phyloP scores from a whole-genome alignment of 371 early-diverging fungal species.

The Funneliformis caledonium region DNA sequence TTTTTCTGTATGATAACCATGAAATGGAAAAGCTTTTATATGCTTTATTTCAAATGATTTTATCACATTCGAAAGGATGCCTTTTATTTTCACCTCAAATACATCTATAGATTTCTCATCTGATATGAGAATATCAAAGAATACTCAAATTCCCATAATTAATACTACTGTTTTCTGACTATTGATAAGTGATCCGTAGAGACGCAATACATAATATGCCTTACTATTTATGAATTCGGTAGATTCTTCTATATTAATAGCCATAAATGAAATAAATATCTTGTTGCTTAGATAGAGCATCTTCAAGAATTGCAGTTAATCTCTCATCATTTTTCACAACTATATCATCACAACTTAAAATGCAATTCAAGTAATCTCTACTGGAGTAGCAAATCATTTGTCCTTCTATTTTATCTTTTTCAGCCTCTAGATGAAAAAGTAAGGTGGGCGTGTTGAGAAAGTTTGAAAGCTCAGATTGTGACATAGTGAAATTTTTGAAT shows the following conservation, averaged over 20 bases:
- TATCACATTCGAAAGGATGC: not conserved
- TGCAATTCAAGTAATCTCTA: not conserved
- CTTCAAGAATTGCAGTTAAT: too few species aligned
- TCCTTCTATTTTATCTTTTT: not conserved
- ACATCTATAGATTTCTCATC: not conserved
- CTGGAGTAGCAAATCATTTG: not conserved
- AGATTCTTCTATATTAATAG: conserved; percentile 24
- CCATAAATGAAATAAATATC: conserved; percentile 20
- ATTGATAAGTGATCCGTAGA: conserved; percentile 23
- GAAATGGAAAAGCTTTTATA: too few species aligned
- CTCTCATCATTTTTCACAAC: too few species aligned
- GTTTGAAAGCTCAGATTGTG: too few species aligned
- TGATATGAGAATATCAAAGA: conserved; percentile 13
- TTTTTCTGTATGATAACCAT: too few species aligned
- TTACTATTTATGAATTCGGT: conserved; percentile 17
- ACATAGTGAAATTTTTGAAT: too few species aligned
- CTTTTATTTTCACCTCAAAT: not conserved
- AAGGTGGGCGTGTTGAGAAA: too few species aligned
- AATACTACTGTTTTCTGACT: conserved; percentile 17
- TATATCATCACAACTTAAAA: too few species aligned
- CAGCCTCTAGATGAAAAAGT: too few species aligned
- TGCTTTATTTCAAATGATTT: not conserved
- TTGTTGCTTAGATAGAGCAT: too few species aligned
- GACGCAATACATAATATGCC: not conserved
- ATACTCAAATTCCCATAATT: conserved; percentile 18